phyloP scores from a whole-genome alignment of 2,329 filamentous ascomycete genomes.

The Cyphellophora attinorum region DNA sequence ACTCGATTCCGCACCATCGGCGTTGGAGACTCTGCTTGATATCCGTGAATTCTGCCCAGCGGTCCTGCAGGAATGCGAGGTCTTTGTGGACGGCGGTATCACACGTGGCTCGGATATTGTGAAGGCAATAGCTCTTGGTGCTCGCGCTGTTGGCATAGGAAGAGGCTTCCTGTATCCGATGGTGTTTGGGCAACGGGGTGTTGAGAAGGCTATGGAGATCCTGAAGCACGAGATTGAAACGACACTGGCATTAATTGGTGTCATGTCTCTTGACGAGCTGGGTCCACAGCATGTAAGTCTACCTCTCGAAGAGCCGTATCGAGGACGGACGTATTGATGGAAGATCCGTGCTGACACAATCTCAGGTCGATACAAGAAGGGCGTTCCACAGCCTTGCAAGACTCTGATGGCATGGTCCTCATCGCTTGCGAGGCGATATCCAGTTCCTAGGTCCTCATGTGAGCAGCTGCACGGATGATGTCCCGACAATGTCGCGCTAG shows the following conservation, averaged over 20 bases:
- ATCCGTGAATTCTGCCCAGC: conserved; percentile 1
- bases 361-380: too few species aligned
- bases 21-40: conserved; percentile 7
- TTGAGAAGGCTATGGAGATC: background rate
- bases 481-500: too few species aligned
- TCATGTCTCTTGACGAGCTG: conserved; percentile 32
- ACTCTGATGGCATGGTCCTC: too few species aligned
- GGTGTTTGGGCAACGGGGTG: background rate
- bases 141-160: background rate
- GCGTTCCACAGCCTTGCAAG: too few species aligned
- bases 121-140: conserved; percentile 28
- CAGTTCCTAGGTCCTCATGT: too few species aligned
- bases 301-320: too few species aligned
- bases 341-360: too few species aligned
- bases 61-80: conserved; percentile 5
- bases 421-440: too few species aligned
- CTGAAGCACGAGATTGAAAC: conserved; percentile 33
- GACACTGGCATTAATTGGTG: conserved; percentile 36
- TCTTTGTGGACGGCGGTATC: conserved; percentile 46
- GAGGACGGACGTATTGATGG: too few species aligned
- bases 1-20: conserved; percentile 7
- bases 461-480: too few species aligned
- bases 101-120: conserved; percentile 45
- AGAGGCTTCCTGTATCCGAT: background rate
- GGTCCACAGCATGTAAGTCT: conserved; percentile 18